phyloP scores from a whole-genome alignment of 306 rosid genomes.

The Delonix regia region DNA sequence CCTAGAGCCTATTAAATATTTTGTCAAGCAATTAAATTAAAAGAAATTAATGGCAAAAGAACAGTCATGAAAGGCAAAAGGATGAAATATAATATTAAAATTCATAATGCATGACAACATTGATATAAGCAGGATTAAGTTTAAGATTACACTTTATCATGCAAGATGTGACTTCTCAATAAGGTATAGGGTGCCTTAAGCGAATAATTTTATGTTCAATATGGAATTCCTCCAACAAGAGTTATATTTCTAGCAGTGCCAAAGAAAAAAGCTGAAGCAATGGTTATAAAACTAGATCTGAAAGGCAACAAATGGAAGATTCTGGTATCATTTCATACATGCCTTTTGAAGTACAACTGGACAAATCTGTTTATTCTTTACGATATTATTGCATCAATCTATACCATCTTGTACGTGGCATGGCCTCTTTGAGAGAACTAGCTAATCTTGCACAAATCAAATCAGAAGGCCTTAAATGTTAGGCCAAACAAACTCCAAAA shows the following conservation, averaged over 20 bases:
- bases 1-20: constrained; percentile 82
- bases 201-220: constrained; percentile 15
- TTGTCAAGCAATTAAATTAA: constrained; percentile 28
- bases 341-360: not conserved
- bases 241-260: not conserved
- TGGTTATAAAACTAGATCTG: not conserved
- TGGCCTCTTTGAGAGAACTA: not conserved
- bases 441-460: not conserved
- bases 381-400: not conserved
- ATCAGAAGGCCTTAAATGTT: not conserved
- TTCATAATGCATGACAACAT: constrained; percentile 23
- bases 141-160: constrained; percentile 6
- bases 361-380: not conserved
- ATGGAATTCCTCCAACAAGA: not conserved
- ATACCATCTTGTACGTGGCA: not conserved
- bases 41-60: not conserved
- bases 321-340: not conserved
- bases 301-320: not conserved
- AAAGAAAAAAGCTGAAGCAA: not conserved
- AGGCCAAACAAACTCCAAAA: not conserved
- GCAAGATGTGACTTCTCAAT: not conserved
- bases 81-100: constrained; percentile 5
- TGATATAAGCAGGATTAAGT: constrained; percentile 5
- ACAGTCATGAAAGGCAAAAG: constrained; percentile 20
- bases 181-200: not conserved